A percentile compares a stretch with the other conserved stretches of the same genome.
phyloP scores from a whole-genome alignment of 768 basidiomycete genomes.

The Leccinum rimulosum region DNA sequence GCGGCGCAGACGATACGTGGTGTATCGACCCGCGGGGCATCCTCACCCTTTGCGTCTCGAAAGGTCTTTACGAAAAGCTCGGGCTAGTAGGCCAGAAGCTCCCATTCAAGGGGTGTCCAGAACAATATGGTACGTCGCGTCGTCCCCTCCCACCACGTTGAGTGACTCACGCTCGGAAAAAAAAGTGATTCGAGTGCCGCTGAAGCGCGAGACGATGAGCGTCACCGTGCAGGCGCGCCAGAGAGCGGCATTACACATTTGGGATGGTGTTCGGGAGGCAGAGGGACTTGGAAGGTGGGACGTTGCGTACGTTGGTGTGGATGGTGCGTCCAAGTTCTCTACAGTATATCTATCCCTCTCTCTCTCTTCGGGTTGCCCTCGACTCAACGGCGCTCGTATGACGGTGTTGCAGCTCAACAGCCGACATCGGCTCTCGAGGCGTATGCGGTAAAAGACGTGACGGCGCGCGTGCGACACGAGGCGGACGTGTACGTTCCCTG shows the following conservation, averaged over 20 bases:
- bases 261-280: constrained; percentile 46
- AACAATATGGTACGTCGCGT: constrained; percentile 45
- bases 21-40: constrained; percentile 63
- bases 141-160: not conserved
- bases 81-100: constrained; percentile 57
- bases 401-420: not conserved
- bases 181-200: constrained; percentile 47
- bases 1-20: constrained; percentile 56
- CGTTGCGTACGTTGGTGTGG: constrained; percentile 35
- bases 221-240: constrained; percentile 37
- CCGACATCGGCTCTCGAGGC: not conserved
- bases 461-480: constrained; percentile 23
- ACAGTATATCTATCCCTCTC: not conserved
- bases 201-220: constrained; percentile 41
- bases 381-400: not conserved
- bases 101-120: constrained; percentile 49
- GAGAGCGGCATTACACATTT: constrained; percentile 40
- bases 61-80: constrained; percentile 57
- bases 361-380: not conserved
- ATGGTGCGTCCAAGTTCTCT: constrained; percentile 16
- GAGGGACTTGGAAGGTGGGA: constrained; percentile 41
- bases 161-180: not conserved
- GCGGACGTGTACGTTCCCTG: constrained; percentile 42
- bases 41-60: constrained; percentile 54
- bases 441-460: constrained; percentile 14